Conservation (phyloP, 768 basidiomycete species). For the Candolleomyces eurysporus region DNA sequence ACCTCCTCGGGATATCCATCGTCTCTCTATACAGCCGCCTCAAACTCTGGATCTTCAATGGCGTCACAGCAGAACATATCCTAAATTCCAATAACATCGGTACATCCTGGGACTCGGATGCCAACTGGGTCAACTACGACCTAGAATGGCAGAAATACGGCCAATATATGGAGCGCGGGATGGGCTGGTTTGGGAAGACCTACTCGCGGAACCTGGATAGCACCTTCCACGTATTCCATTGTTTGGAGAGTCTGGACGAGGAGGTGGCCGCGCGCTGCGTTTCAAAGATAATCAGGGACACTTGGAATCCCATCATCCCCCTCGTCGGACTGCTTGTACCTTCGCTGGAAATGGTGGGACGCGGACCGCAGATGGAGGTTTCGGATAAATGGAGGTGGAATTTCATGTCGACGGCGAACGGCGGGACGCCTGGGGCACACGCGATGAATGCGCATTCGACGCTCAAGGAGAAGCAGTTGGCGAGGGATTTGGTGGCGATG, state of each 20-base stretch:
- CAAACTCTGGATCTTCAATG: conserved; percentile 1
- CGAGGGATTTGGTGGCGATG: not conserved
- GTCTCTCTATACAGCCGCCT: conserved; percentile 9
- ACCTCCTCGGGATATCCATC: conserved; percentile 12
- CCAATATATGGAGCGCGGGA: conserved; percentile 15
- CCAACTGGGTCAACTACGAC: conserved; percentile 21
- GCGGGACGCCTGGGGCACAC: too few relatives aligned
- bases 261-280: conserved; percentile 16
- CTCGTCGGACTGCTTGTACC: conserved; percentile 1
- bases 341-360: not conserved
- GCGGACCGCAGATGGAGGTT: not conserved
- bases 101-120: conserved; percentile 17
- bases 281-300: conserved; percentile 16
- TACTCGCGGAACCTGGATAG: conserved; percentile 16
- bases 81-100: not conserved
- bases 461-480: not conserved
- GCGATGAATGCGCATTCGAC: too few relatives aligned
- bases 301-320: conserved; percentile 17
- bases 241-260: conserved; percentile 15
- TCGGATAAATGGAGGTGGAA: too few relatives aligned
- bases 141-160: conserved; percentile 18
- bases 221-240: conserved; percentile 17
- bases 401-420: too few relatives aligned
- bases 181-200: conserved; percentile 18
- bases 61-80: not conserved